Base-by-base conservation (phyloP, 2,329 filamentous ascomycete genomes). In the Fusarium duplospermum region DNA sequence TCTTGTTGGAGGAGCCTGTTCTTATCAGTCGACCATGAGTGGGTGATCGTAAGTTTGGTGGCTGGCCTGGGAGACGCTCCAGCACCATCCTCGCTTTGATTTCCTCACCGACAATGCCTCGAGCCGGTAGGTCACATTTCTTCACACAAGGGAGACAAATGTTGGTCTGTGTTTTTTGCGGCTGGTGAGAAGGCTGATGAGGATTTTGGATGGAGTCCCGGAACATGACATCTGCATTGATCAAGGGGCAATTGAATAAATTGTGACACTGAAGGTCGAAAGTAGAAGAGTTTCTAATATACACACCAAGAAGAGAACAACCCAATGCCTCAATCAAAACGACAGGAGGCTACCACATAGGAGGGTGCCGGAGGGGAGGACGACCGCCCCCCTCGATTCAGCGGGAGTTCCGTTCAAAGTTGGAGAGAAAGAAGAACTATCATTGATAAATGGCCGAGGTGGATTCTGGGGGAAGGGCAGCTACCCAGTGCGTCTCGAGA, bases 401-500 rank as follows among this genome's bases (percentile, higher is more conserved):
- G 40, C 20, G 11, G 40, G 20, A 6, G 14, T 20, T 14, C 20
- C 40, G 13, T 14, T 22, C 20, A 14, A 22, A 45, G 20, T 7
- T 45, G 40, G 13, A 45, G n/a, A 6, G 6, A 11, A 6, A 42
- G 40, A 13, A n/a, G 38, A 13, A 20, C 5, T 11, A n/a, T 20
- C 10, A 11, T 20, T 33, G 31, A 13, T 33, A 33, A 6, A 10
- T 18, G 65, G 0, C 9, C 16, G 3, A 76, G 27, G 22, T 33
- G 33, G 4, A 2, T 14, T 7, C 14, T 22, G 13, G 66, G 58
- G 4, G 50, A 20, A 9, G 7, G 16, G 14, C 69, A 27, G 2
- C 9, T 29, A 8, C 6, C n/a, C 6, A 76, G 20, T n/a, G 52
- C 18, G 1, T 45, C 9, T 75, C 77, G 80, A 2, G 75, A 58